Base-by-base conservation (phyloP, 495 filamentous ascomycete genomes). In the Saxophila tyrrhenica region DNA sequence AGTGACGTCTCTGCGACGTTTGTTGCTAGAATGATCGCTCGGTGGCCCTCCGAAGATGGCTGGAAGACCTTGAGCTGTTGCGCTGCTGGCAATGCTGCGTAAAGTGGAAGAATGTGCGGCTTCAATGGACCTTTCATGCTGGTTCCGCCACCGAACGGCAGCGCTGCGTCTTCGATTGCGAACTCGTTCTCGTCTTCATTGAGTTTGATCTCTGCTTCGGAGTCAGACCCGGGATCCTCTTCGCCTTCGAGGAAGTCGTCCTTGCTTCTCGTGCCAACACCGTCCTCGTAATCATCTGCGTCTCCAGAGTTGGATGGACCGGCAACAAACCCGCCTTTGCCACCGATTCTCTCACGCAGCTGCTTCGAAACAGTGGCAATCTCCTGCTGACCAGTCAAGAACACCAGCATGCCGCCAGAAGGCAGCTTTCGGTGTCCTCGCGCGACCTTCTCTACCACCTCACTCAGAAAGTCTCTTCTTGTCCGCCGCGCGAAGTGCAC, bases 1-100 rank as follows among this genome's bases (percentile, higher is more conserved):
- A 99, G 73, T 75, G 84, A 89, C 2, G 94, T 99, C 67, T 99
- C 94, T 0, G 94, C 94, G 21, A 99, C 87, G 66, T 99, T 99
- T 20, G 94, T 99, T 0, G 94, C 89, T 20, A 99, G 70, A 17
- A 99, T 85, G 54, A 97, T 87, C 9, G 94, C 77, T 3, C 94
- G 82, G 10, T 87, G 86, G 39, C 84, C 85, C 35, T 87, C 83
- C 9, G 94, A 90, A 23, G 45, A 22, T 0, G 89, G 83, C 42
- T 95, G 86, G 59, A 99, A 99, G n/a, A 99, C 89, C 57, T 76
- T 82, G 57, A 96, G 75, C 67, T 97, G 94, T 61, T 97, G 87
- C 63, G 83, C 87, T 13, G 89, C 92, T 1, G 91, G 88, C n/a
- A 99, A 76, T 43, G 95, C 78, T 2, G 94, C 96, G 69, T 94